A percentile compares a stretch with the other conserved stretches of the same genome.
Evolutionary conservation across 164 flowering plant species (phyloP).

Genomic region (Malania oleifera): DNA sequence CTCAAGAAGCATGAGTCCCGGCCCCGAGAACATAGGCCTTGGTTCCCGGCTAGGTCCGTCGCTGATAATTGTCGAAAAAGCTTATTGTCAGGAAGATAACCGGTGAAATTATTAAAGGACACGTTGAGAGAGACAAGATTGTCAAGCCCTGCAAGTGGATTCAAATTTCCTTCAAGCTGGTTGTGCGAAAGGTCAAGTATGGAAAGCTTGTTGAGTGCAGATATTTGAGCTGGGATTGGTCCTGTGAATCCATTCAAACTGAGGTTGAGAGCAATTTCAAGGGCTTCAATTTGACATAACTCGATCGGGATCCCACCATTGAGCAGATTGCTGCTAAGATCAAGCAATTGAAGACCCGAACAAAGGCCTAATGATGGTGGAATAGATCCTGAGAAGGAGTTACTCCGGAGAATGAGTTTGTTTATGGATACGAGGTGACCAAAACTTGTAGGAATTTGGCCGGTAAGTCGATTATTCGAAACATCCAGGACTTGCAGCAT

Average conservation of each 20-base stretch:
- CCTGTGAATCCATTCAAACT: conserved; percentile 65
- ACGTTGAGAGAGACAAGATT: conserved; percentile 72
- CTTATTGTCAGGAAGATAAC: conserved; percentile 68
- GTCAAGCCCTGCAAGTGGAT: conserved; percentile 48
- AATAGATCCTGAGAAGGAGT: conserved; percentile 50
- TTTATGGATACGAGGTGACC: conserved; percentile 54
- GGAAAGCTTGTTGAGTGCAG: conserved; percentile 58
- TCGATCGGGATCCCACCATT: conserved; percentile 54
- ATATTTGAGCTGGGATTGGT: conserved; percentile 43
- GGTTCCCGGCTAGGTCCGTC: conserved; percentile 52
- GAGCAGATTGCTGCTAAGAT: conserved; percentile 60
- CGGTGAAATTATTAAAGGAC: conserved; percentile 69
- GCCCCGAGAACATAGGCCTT: conserved; percentile 46
- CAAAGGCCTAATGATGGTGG: conserved; percentile 55
- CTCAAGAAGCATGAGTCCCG: conserved; percentile 44
- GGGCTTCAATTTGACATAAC: conserved; percentile 42
- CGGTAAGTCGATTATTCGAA: conserved; percentile 45
- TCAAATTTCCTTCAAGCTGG: conserved; percentile 47
- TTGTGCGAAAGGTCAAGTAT: conserved; percentile 64
- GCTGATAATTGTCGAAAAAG: conserved; percentile 61
- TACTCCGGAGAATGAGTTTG: conserved; percentile 41
- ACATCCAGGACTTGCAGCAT: conserved; percentile 64
- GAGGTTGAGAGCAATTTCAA: conserved; percentile 74
- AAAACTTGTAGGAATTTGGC: conserved; percentile 40
- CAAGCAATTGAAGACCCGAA: conserved; percentile 62